Evolutionary conservation across 192 early-diverging fungal genomes (phyloP).

Genomic region (Nowakowskiella sp.): DNA sequence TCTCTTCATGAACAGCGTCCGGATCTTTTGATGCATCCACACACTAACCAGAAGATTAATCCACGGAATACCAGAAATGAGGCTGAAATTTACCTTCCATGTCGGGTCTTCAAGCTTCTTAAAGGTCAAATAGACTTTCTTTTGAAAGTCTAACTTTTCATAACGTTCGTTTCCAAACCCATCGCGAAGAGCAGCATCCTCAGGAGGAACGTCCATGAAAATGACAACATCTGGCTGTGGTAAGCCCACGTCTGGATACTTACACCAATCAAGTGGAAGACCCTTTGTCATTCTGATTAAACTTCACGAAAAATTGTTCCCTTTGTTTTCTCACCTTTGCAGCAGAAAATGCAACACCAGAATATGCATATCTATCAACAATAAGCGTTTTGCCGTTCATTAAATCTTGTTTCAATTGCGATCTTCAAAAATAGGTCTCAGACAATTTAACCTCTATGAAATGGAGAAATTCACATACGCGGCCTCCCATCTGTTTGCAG

Average conservation of each 20-base stretch:
- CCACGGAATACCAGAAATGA: no score
- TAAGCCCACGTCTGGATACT: conserved; percentile 74
- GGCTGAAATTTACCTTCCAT: conserved; percentile 23
- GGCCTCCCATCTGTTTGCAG: conserved; percentile 92
- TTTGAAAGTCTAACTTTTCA: conserved; percentile 77
- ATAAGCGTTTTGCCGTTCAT: conserved; percentile 65
- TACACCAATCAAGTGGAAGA: conserved; percentile 82
- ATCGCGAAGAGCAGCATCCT: conserved; percentile 64
- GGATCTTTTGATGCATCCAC: no score
- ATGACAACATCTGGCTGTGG: conserved; percentile 78
- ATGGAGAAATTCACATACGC: conserved; percentile 43
- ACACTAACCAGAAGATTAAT: no score
- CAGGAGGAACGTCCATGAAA: conserved; percentile 74
- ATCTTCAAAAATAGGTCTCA: conserved; percentile 22
- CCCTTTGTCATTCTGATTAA: conserved; percentile 33
- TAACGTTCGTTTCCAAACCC: conserved; percentile 93
- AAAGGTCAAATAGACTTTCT: conserved; percentile 66
- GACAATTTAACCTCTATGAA: conserved; percentile 4
- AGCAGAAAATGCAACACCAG: conserved; percentile 85
- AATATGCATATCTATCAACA: conserved; percentile 93
- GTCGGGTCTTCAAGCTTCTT: conserved; percentile 37
- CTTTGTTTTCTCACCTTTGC: conserved; percentile 57
- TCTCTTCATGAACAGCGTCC: no score
- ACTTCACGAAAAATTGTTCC: not conserved
- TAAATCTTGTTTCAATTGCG: conserved; percentile 51